These are phyloP conservation scores for Crataegus laevigata DNA, from an alignment of 306 rosid species.

Conservation along the genomic window DNA sequence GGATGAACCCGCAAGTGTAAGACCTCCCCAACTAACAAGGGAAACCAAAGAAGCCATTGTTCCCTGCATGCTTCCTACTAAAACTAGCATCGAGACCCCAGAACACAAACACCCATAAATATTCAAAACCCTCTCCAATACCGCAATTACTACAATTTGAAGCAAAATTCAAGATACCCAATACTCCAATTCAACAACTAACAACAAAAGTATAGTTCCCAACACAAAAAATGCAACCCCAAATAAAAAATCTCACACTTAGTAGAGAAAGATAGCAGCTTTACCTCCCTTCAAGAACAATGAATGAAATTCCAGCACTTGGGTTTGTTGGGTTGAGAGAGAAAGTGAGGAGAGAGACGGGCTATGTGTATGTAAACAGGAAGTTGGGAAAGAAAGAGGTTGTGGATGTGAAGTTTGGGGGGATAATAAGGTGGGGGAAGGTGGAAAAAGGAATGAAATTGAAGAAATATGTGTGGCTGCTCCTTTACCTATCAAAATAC, in stretches of 20 bases:
- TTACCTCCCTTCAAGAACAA: constrained; percentile 7
- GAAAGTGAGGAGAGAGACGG: not conserved
- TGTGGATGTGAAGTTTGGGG: constrained; percentile 31
- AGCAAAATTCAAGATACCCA: constrained; percentile 32
- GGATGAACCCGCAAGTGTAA: constrained; percentile 43
- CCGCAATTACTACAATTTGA: not conserved
- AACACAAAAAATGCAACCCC: constrained; percentile 22
- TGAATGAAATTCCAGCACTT: not conserved
- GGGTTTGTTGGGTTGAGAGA: not conserved
- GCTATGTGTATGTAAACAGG: not conserved
- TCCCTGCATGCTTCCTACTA: constrained; percentile 69
- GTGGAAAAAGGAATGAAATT: constrained; percentile 12
- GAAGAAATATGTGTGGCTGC: constrained; percentile 47
- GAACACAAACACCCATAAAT: constrained; percentile 13
- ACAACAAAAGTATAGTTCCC: constrained; percentile 1
- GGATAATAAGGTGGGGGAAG: constrained; percentile 37
- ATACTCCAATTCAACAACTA: constrained; percentile 12
- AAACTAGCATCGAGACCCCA: constrained; percentile 37
- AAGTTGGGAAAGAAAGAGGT: constrained; percentile 4
- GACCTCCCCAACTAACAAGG: constrained; percentile 60
- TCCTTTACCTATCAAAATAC: constrained; percentile 49
- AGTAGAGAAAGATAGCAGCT: not conserved
- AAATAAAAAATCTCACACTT: constrained; percentile 9
- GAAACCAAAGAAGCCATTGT: constrained; percentile 74
- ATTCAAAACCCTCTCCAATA: not conserved